Evolutionary conservation across 1,284 basidiomycete genomes (phyloP), one percentile per base, ranked within the genome.

Genomic region (Naganishia albida): DNA sequence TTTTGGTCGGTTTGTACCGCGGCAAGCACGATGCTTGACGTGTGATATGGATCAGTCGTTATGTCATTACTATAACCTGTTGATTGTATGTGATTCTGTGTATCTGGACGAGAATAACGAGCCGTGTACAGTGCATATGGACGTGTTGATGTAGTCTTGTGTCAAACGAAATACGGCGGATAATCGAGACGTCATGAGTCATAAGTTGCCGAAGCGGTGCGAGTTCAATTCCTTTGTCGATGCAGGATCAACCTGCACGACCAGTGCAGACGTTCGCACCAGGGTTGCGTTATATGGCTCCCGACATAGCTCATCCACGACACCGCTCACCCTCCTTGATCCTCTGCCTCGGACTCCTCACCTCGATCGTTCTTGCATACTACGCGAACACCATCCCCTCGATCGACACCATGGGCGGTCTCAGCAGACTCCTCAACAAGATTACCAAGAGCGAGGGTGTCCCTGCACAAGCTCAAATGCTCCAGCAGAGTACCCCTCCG

Each of bases 371-470:
- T 20, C 2, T 23, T 20, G 46, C 46, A 48, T 48, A 20, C 20
- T 48, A 48, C 46, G n/a, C 13, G 46, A 48, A 48, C 23, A 7
- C 13, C n/a, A 12, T 16, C 30, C n/a, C 23, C 23, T 55, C 53
- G 15, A 3, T 23, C 40, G 25, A 25, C 53, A 42, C 25, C 23
- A 55, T 55, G 53, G 53, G 53, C 23, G 56, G 56, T 12, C 40
- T 60, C 46, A 60, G 56, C 56, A 60, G 34, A n/a, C 49, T 60
- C 30, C 34, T 60, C 2, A 49, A 60, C 46, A 60, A 60, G 46
- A 48, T 60, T 30, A 60, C 44, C 15, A 25, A 23, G 16, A 60
- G 16, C 10, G 42, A 50, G 15, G 53, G 43, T 44, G 40, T 16
- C n/a, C 25, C 53, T 3, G 39, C 40, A 18, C 40, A 40, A 1